phyloP scores from a whole-genome alignment of 306 rosid species.

The Ormosia semicastrata region DNA sequence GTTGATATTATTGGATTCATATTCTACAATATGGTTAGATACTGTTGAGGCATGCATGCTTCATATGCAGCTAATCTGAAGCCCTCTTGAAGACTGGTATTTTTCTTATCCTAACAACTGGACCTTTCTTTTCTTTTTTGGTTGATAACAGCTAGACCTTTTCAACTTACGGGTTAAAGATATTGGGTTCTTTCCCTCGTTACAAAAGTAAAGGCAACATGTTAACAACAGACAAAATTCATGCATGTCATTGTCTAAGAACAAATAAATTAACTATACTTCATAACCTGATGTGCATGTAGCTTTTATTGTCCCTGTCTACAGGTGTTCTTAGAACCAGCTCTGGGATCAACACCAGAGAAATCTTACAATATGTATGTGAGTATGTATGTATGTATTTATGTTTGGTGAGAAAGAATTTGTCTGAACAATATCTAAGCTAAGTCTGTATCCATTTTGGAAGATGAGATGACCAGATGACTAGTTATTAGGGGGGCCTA shows the following conservation, averaged over 20 bases:
- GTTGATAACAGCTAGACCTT: not conserved
- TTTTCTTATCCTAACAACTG: conserved; percentile 6
- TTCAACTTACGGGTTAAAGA: not conserved
- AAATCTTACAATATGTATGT: not conserved
- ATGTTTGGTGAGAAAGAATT: not conserved
- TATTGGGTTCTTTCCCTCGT: conserved; percentile 4
- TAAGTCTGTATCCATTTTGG: not conserved
- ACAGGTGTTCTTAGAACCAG: not conserved
- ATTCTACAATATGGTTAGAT: conserved; percentile 26
- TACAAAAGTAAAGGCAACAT: not conserved
- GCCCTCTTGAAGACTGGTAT: conserved; percentile 24
- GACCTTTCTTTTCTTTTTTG: not conserved
- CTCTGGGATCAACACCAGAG: not conserved
- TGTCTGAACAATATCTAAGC: not conserved
- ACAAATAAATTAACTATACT: not conserved
- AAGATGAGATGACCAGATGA: not conserved
- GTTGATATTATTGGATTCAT: conserved; percentile 36
- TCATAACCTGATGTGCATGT: not conserved
- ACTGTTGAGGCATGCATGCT: conserved; percentile 4
- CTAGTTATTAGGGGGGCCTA: not conserved
- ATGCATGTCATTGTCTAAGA: conserved; percentile 6
- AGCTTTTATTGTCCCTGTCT: not conserved
- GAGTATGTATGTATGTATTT: not conserved
- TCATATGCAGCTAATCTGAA: conserved; percentile 7
- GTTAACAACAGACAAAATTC: not conserved